Base-by-base conservation (phyloP, 1,139 yeast genomes). In the Yamadazyma dushanensis region DNA sequence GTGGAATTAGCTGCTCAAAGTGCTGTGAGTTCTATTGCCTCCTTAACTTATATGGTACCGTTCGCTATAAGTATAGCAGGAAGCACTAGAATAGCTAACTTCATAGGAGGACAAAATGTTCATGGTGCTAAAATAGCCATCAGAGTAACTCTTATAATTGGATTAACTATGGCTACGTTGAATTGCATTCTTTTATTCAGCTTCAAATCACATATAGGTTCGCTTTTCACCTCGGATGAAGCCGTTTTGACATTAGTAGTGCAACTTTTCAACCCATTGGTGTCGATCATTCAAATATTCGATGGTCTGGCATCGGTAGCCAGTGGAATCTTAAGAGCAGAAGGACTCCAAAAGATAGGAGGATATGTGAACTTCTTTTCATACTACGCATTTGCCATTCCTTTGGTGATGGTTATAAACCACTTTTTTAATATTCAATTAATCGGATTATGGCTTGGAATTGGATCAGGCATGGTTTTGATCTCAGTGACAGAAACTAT, bases 41-140 rank as follows among this genome's bases (percentile, higher is more conserved):
- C 94, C 2, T 64, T 89, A 36, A 66, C 88, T 1, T 89, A 85
- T 51, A 89, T 87, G 83, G 72, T 86, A 10, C 96, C 96, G 10
- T 89, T 89, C 67, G 92, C 96, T 0, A 78, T 87, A 4, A 83
- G 95, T 27, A 88, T 88, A 32, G 95, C 95, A 0, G 73, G 90
- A 0, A 82, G 95, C 1, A 88, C 96, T 0, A 71, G 97, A 59
- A 82, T 88, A 33, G 96, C 96, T 28, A 87, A 83, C 55, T 87
- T 83, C 50, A 76, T 89, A 38, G 97, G 97, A 4, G 94, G 92
- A 0, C 80, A 75, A 34, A 80, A 86, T 49, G 61, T 78, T 3
- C 64, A 63, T 18, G 60, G 63, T 0, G 96, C 96, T 2, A 72
- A 76, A 40, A 63, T 74, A 3, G 81, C 96, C 2, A 75, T 89